Conservation (phyloP, 2,329 filamentous ascomycete genomes). For the Cercospora beticola region DNA sequence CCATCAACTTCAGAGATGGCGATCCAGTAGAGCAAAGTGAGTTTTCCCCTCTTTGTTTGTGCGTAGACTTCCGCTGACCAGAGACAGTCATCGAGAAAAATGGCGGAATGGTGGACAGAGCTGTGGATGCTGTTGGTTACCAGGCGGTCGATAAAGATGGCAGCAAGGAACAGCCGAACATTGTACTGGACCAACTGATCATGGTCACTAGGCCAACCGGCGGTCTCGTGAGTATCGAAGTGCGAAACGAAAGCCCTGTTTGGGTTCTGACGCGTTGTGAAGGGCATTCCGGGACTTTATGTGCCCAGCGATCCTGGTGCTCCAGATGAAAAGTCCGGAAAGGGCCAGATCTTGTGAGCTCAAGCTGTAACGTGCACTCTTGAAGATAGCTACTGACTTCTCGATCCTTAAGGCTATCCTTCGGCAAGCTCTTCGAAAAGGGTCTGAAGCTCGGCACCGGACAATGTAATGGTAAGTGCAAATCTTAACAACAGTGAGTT, state of each 20-base stretch:
- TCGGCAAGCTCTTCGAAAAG: slow-evolving; percentile 59
- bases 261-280: background rate
- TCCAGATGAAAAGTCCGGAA: slow-evolving; percentile 59
- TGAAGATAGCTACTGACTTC: background rate
- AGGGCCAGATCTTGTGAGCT: slow-evolving; percentile 57
- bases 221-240: slow-evolving; percentile 51
- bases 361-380: background rate
- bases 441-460: slow-evolving; percentile 61
- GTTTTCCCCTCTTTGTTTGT: too few relatives aligned
- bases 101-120: slow-evolving; percentile 48
- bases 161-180: slow-evolving; percentile 60
- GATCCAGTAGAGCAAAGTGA: slow-evolving; percentile 58
- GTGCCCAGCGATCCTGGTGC: slow-evolving; percentile 60
- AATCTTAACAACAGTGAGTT: background rate
- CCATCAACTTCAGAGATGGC: slow-evolving; percentile 61
- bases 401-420: background rate
- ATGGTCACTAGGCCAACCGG: slow-evolving; percentile 61
- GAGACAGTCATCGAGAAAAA: slow-evolving; percentile 19
- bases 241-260: background rate
- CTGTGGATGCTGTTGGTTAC: slow-evolving; percentile 66
- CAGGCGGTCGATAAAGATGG: slow-evolving; percentile 59
- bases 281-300: slow-evolving; percentile 30
- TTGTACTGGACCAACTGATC: slow-evolving; percentile 65
- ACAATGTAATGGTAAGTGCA: background rate
- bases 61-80: too few relatives aligned